These are phyloP conservation scores for Blastobotrys robertii DNA, from an alignment of 805 yeast species.

Conservation along the genomic window DNA sequence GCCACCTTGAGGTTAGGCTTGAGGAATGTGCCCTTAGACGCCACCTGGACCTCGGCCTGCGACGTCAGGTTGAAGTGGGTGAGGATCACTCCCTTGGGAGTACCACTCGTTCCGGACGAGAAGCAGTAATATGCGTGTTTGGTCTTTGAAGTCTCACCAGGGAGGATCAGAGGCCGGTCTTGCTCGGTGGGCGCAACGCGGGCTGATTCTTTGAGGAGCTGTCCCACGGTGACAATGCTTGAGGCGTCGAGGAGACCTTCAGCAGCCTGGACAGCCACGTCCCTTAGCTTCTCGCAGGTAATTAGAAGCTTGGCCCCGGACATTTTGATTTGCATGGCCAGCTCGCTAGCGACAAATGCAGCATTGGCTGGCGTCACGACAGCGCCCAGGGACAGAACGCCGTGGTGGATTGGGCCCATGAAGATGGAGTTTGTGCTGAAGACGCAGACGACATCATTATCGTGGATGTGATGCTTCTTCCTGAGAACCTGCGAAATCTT, in stretches of 20 bases:
- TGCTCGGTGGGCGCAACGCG: neutral
- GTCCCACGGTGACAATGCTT: constrained; percentile 1
- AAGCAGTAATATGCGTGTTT: constrained; percentile 21
- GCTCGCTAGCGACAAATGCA: constrained; percentile 23
- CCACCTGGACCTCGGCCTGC: constrained; percentile 19
- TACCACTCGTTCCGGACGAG: constrained; percentile 34
- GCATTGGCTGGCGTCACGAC: constrained; percentile 25
- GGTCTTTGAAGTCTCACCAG: neutral
- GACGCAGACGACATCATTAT: constrained; percentile 21
- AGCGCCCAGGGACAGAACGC: constrained; percentile 19
- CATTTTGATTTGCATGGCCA: constrained; percentile 20
- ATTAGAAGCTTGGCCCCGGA: constrained; percentile 7
- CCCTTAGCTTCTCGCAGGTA: constrained; percentile 1
- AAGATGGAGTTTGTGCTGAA: constrained; percentile 20
- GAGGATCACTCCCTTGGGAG: constrained; percentile 65
- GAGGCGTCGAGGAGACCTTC: neutral
- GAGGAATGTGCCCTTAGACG: neutral
- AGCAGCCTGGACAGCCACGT: constrained; percentile 1
- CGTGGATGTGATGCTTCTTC: constrained; percentile 11
- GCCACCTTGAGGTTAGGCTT: constrained; percentile 1
- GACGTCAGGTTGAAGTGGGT: constrained; percentile 42
- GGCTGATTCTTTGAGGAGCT: neutral
- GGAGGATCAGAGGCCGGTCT: neutral
- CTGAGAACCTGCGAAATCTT: constrained; percentile 13
- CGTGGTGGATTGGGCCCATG: constrained; percentile 21